Conservation (phyloP, 1,284 basidiomycete genomes). For the Ceratobasidium sp. region DNA sequence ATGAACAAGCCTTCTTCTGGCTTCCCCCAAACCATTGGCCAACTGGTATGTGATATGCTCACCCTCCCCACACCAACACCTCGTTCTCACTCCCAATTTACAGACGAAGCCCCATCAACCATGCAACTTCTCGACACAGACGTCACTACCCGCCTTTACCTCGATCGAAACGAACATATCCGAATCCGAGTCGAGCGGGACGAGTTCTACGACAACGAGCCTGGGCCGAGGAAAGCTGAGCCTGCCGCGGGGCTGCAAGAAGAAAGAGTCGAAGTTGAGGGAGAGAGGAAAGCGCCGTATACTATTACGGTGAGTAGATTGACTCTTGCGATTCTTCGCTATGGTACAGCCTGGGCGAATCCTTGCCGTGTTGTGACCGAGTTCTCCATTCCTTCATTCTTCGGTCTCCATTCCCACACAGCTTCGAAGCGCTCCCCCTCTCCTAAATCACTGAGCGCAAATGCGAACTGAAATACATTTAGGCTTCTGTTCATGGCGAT, state of each 20-base stretch:
- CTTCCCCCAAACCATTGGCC: slow-evolving; percentile 44
- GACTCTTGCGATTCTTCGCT: neutral
- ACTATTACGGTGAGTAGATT: slow-evolving; percentile 73
- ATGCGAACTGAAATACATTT: slow-evolving; percentile 4
- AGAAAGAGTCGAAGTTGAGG: slow-evolving; percentile 65
- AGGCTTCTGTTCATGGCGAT: slow-evolving; percentile 92
- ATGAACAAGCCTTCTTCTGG: slow-evolving; percentile 77
- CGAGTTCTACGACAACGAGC: slow-evolving; percentile 92
- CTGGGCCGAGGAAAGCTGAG: slow-evolving; percentile 80
- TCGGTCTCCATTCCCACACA: too few relatives aligned
- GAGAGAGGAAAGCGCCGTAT: slow-evolving; percentile 76
- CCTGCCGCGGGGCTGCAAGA: slow-evolving; percentile 63
- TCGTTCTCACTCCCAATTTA: neutral
- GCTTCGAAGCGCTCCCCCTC: neutral
- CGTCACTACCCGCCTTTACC: slow-evolving; percentile 82
- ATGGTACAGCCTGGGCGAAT: neutral
- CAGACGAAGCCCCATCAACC: slow-evolving; percentile 58
- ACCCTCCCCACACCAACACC: neutral
- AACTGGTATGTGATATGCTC: slow-evolving; percentile 3
- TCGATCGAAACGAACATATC: slow-evolving; percentile 86
- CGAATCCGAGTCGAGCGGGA: slow-evolving; percentile 90
- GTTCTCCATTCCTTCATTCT: slow-evolving; percentile 32
- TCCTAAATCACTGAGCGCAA: neutral
- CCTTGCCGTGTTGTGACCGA: slow-evolving; percentile 1
- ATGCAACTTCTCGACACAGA: slow-evolving; percentile 79